A percentile compares a stretch with the other conserved stretches of the same genome.
Conservation (phyloP, 2,329 filamentous ascomycete genomes). For the Hysterium pulicare region DNA sequence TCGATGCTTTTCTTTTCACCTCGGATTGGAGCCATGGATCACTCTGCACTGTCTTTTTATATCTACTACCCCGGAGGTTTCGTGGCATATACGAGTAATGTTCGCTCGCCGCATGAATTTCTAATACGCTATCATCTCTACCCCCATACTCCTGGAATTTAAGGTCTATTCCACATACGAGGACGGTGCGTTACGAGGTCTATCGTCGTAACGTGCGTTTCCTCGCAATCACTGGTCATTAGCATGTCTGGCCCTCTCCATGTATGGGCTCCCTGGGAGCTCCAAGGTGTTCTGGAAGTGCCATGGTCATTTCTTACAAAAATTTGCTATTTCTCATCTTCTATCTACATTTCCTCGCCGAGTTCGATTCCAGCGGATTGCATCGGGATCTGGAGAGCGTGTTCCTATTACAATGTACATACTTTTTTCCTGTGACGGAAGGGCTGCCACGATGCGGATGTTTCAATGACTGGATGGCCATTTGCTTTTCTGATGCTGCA, state of each 20-base stretch:
- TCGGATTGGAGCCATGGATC: constrained; percentile 7
- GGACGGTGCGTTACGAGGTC: constrained; percentile 5
- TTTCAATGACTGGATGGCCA: constrained; percentile 31
- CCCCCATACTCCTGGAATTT: constrained; percentile 1
- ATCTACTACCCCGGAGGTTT: constrained; percentile 3
- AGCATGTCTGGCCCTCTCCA: not conserved
- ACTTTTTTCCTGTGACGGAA: constrained; percentile 23
- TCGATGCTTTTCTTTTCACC: constrained; percentile 13
- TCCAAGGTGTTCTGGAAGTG: not conserved
- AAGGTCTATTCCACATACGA: not conserved
- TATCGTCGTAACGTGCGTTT: constrained; percentile 1
- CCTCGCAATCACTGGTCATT: not conserved
- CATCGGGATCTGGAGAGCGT: constrained; percentile 16
- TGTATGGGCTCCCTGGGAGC: not conserved
- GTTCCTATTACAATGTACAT: constrained; percentile 29
- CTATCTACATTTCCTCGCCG: constrained; percentile 9
- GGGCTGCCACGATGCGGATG: constrained; percentile 22
- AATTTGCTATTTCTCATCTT: constrained; percentile 10
- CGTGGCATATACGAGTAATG: constrained; percentile 9
- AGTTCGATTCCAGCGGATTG: constrained; percentile 11
- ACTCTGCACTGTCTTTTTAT: constrained; percentile 1
- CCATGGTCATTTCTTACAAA: constrained; percentile 10
- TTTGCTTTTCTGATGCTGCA: constrained; percentile 23
- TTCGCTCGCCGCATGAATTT: constrained; percentile 5
- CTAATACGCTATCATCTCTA: constrained; percentile 5